Evolutionary conservation across 805 yeast species (phyloP), one percentile per base, ranked within the genome.

Genomic region (Candida boleticola): DNA sequence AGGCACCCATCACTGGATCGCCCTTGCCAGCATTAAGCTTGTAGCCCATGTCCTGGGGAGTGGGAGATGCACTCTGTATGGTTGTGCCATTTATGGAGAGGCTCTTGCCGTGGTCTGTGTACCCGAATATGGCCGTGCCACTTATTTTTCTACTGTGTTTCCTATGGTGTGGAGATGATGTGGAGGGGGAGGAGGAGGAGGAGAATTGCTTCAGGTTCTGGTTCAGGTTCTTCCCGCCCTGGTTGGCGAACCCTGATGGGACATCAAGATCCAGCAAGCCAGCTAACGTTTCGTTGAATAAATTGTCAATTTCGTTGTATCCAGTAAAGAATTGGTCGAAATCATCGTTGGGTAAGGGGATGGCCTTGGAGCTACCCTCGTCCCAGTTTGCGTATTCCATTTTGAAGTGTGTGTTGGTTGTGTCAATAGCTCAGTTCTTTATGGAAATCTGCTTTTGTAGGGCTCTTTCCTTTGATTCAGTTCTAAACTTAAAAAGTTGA

Each of bases 61-160:
- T n/a, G n/a, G n/a, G n/a, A n/a, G n/a, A n/a, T n/a, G n/a, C n/a
- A n/a, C n/a, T n/a, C n/a, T n/a, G n/a, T n/a, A 16, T 7, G 14
- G 19, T 33, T 14, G 14, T 25, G 11, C 84, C 85, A 5, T 81
- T 76, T 35, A 85, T 73, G 2, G 86, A 79, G 29, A 85, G 59
- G 36, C 80, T 83, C 44, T 78, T 76, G 45, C 74, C 73, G 57
- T 85, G 90, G 36, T 79, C 80, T 6, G 73, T 65, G 50, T 76
- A 85, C 0, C 95, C 95, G 60, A 85, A 85, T 21, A 85, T 85
- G 2, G 86, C 92, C 3, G 92, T 83, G 11, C 95, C 95, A 65
- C 89, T 83, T 16, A 77, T 70, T 44, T 80, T 79, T 49, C 87
- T 75, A 40, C 74, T 62, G 55, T 85, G 92, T 47, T 57, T 37